These are phyloP conservation scores for Kurtzmaniella quercitrusa DNA, from an alignment of 1,139 yeast species.

Conservation along the genomic window DNA sequence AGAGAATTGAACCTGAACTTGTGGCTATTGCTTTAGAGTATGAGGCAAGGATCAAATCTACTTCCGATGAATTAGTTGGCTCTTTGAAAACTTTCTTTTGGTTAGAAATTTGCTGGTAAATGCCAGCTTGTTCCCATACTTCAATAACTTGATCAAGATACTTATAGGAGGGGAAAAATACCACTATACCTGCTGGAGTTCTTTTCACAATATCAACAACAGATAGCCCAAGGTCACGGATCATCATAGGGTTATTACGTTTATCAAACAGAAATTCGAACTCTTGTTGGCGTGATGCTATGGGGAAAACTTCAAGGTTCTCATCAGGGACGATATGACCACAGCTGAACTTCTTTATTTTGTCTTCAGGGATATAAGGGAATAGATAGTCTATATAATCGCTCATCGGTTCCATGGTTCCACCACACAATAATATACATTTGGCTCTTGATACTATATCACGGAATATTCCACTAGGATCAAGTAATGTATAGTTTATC, in stretches of 20 bases:
- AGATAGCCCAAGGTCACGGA: constrained; percentile 50
- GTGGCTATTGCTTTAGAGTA: constrained; percentile 38
- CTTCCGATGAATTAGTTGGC: constrained; percentile 37
- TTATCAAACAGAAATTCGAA: constrained; percentile 71
- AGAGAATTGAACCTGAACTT: constrained; percentile 56
- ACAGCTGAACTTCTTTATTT: constrained; percentile 61
- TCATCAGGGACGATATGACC: constrained; percentile 79
- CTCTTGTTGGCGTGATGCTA: constrained; percentile 16
- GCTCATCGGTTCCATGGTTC: constrained; percentile 88
- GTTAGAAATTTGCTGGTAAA: constrained; percentile 28
- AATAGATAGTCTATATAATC: constrained; percentile 67
- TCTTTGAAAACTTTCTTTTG: constrained; percentile 56
- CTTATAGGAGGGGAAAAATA: constrained; percentile 82
- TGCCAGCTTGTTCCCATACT: constrained; percentile 44
- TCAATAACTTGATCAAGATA: constrained; percentile 51
- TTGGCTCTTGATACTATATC: constrained; percentile 62
- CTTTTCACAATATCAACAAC: constrained; percentile 38
- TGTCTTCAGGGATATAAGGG: constrained; percentile 44
- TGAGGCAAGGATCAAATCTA: constrained; percentile 43
- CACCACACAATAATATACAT: constrained; percentile 85
- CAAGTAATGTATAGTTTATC: constrained; percentile 70
- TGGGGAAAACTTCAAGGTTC: constrained; percentile 59
- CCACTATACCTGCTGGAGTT: constrained; percentile 69
- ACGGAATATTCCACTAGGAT: constrained; percentile 70
- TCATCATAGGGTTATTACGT: constrained; percentile 45